Evolutionary conservation across 2,329 filamentous ascomycete genomes (phyloP), one percentile per base, ranked within the genome.

Genomic region (Daldinia eschscholtzii): DNA sequence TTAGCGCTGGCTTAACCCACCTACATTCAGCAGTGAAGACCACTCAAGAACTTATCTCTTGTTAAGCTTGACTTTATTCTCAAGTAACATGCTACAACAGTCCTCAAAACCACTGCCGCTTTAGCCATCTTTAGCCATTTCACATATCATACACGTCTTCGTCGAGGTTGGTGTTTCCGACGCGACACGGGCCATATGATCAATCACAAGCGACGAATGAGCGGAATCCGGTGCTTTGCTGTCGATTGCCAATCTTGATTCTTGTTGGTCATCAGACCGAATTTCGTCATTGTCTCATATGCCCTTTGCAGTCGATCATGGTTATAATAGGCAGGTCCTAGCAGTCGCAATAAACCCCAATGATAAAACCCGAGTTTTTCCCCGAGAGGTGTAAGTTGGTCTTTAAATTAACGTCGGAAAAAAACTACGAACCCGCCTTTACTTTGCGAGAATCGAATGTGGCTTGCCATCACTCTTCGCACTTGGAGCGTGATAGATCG

Each of bases 281-380:
- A 10, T 37, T 53, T 55, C 52, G n/a, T 3, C 33, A 12, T 10
- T 7, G 52, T 55, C 30, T 55, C 52, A 57, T 28, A 37, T 12
- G 12, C 23, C 13, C 37, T 30, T 10, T 39, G 5, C 15, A 7
- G 53, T 42, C 53, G 53, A 57, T 57, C 53, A 37, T 57, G 20
- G 35, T 57, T 57, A 42, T 26, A 57, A 41, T 26, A 57, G 53
- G 53, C 53, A 57, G 53, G 53, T 57, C n/a, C 10, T 39, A 9
- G 13, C 10, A 55, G 10, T 39, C 20, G 6, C 35, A 18, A 37
- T 4, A n/a, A n/a, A 3, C 20, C 18, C 5, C 18, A 5, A n/a
- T 15, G 33, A 6, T 4, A 23, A 26, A 35, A 10, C 10, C 35
- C 35, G 35, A 39, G 12, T 39, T 39, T 39, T 5, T 3, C 3